phyloP scores from a whole-genome alignment of 768 basidiomycete genomes.

The Strobilomyces echinocephalus region DNA sequence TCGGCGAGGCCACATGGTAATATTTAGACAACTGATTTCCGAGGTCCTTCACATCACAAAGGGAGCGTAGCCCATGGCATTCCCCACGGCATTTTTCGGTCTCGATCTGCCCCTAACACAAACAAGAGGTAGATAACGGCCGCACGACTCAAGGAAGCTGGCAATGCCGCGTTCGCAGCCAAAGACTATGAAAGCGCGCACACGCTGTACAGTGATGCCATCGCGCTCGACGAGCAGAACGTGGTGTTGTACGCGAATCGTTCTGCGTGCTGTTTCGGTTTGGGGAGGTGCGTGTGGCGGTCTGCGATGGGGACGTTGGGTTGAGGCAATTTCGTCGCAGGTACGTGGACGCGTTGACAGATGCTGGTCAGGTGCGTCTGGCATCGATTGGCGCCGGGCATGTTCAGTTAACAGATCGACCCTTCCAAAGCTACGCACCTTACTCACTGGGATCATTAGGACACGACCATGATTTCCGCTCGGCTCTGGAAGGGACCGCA shows the following conservation, averaged over 20 bases:
- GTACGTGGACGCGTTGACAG: not conserved
- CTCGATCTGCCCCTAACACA: too few species aligned
- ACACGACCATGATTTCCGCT: not conserved
- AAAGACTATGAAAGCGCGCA: not conserved
- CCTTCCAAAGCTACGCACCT: not conserved
- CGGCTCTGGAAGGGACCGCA: not conserved
- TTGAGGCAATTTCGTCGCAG: not conserved
- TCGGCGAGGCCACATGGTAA: too few species aligned
- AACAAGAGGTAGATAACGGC: too few species aligned
- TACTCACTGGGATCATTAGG: not conserved
- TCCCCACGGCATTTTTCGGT: too few species aligned
- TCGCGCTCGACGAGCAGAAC: not conserved
- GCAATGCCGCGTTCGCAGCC: not conserved
- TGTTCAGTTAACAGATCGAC: too few species aligned
- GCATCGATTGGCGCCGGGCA: too few species aligned
- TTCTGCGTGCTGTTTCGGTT: not conserved
- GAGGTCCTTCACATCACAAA: too few species aligned
- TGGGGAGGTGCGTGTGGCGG: not conserved
- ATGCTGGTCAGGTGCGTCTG: not conserved
- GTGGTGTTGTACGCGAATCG: not conserved
- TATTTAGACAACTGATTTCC: too few species aligned
- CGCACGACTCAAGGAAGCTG: conserved; percentile 1
- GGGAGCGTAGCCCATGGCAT: too few species aligned
- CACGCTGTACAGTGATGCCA: conserved; percentile 1
- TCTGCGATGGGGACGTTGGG: too few species aligned